Percentiles rank a stretch among this genome's conserved stretches.
Evolutionary conservation across 1,284 basidiomycete species (phyloP).

Genomic region (Waitea zeae): DNA sequence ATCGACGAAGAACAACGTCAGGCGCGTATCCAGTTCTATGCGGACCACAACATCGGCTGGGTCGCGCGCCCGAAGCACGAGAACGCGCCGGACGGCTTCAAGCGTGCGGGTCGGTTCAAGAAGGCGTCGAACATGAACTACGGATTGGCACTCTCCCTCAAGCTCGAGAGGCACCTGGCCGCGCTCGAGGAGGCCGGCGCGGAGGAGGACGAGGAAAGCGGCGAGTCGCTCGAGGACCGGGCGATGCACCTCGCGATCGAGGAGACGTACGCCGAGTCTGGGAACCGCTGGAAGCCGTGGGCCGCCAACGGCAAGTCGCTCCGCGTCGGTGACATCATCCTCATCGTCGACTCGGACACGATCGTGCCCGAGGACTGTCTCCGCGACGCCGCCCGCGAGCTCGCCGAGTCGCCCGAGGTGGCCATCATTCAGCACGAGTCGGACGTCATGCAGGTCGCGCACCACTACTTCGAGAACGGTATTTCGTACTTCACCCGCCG

Average conservation of each 20-base stretch:
- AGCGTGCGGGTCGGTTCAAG: constrained; percentile 42
- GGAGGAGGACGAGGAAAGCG: background rate
- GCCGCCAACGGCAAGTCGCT: constrained; percentile 40
- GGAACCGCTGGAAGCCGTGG: constrained; percentile 40
- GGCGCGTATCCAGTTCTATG: constrained; percentile 27
- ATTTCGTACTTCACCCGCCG: constrained; percentile 71
- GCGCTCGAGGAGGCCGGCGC: constrained; percentile 9
- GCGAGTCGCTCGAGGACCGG: constrained; percentile 29
- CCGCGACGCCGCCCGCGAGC: constrained; percentile 69
- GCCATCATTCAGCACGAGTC: constrained; percentile 77
- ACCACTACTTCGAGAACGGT: constrained; percentile 79
- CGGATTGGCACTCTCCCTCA: constrained; percentile 28
- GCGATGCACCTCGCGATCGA: constrained; percentile 50
- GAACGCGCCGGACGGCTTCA: constrained; percentile 22
- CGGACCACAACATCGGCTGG: constrained; percentile 35
- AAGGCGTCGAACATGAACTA: constrained; percentile 47
- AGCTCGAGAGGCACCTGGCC: constrained; percentile 31
- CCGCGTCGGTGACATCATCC: constrained; percentile 44
- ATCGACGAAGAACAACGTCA: constrained; percentile 18
- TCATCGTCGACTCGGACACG: constrained; percentile 70
- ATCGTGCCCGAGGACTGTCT: constrained; percentile 77
- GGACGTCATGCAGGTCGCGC: constrained; percentile 69
- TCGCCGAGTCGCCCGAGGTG: constrained; percentile 60
- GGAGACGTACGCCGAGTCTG: constrained; percentile 43
- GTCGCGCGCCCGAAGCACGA: constrained; percentile 34